These are phyloP conservation scores for Avicennia marina DNA, from an alignment of 257 asterid species.

Conservation along the genomic window DNA sequence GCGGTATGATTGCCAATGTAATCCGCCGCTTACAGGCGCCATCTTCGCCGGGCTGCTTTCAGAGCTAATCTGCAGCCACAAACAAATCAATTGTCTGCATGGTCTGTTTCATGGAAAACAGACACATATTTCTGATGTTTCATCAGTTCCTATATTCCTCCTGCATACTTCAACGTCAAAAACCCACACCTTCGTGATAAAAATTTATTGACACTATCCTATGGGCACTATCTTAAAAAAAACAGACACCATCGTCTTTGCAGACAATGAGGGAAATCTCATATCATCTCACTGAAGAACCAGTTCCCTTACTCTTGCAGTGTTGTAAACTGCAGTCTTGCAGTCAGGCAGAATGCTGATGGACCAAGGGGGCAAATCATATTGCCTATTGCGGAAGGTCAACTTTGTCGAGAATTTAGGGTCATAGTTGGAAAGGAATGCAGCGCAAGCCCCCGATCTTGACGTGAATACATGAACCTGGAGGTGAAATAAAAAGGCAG, in stretches of 20 bases:
- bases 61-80: conserved; percentile 33
- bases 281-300: neutral
- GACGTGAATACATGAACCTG: conserved; percentile 71
- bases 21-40: conserved; percentile 29
- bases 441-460: conserved; percentile 58
- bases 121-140: too few relatives aligned
- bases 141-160: too few relatives aligned
- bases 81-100: neutral
- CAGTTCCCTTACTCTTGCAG: conserved; percentile 51
- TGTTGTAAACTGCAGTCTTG: conserved; percentile 67
- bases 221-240: too few relatives aligned
- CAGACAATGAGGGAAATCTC: too few relatives aligned
- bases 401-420: conserved; percentile 38
- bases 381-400: conserved; percentile 46
- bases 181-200: too few relatives aligned
- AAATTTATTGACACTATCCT: too few relatives aligned
- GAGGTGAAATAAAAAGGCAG: neutral
- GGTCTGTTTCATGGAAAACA: too few relatives aligned
- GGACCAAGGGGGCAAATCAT: conserved; percentile 80
- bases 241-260: too few relatives aligned
- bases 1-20: conserved; percentile 51
- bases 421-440: conserved; percentile 66
- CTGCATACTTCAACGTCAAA: too few relatives aligned
- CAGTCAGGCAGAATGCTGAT: conserved; percentile 81
- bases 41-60: conserved; percentile 38